Evolutionary conservation across 495 filamentous ascomycete genomes (phyloP).

Genomic region (Penicillium manginii): DNA sequence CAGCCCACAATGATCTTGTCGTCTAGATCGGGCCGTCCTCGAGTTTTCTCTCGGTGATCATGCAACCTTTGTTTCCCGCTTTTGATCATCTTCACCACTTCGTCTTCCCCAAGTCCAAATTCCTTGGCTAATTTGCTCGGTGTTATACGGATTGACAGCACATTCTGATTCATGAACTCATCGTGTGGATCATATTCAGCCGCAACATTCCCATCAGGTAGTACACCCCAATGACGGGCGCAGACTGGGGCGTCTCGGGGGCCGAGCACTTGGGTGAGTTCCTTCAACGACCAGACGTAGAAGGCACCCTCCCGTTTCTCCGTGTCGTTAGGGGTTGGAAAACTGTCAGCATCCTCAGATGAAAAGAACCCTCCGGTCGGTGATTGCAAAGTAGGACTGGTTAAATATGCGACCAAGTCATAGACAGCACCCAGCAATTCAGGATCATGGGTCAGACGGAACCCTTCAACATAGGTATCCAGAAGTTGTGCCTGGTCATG

Average conservation of each 20-base stretch:
- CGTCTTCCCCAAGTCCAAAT: slow-evolving; percentile 73
- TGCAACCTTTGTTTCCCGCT: slow-evolving; percentile 70
- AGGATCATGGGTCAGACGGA: slow-evolving; percentile 67
- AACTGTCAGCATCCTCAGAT: slow-evolving; percentile 92
- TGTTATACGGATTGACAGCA: slow-evolving; percentile 61
- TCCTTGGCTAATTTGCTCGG: slow-evolving; percentile 73
- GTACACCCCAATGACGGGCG: slow-evolving; percentile 84
- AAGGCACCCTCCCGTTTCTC: slow-evolving; percentile 94
- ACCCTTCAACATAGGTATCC: slow-evolving; percentile 86
- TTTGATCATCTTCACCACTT: slow-evolving; percentile 73
- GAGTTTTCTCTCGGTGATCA: slow-evolving; percentile 71
- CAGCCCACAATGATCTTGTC: slow-evolving; percentile 88
- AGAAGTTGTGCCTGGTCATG: slow-evolving; percentile 92
- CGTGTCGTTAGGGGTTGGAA: slow-evolving; percentile 69
- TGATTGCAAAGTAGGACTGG: slow-evolving; percentile 63
- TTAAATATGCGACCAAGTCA: slow-evolving; percentile 84
- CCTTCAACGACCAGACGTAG: slow-evolving; percentile 91
- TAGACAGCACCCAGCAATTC: slow-evolving; percentile 81
- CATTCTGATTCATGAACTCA: slow-evolving; percentile 83
- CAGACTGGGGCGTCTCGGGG: slow-evolving; percentile 71
- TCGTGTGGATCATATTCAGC: slow-evolving; percentile 85
- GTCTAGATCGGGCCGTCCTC: slow-evolving; percentile 81
- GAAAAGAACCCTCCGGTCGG: slow-evolving; percentile 80
- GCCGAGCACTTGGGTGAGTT: slow-evolving; percentile 79
- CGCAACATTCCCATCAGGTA: slow-evolving; percentile 87